Conservation (phyloP, 306 rosid genomes). For the Styphnolobium japonicum region DNA sequence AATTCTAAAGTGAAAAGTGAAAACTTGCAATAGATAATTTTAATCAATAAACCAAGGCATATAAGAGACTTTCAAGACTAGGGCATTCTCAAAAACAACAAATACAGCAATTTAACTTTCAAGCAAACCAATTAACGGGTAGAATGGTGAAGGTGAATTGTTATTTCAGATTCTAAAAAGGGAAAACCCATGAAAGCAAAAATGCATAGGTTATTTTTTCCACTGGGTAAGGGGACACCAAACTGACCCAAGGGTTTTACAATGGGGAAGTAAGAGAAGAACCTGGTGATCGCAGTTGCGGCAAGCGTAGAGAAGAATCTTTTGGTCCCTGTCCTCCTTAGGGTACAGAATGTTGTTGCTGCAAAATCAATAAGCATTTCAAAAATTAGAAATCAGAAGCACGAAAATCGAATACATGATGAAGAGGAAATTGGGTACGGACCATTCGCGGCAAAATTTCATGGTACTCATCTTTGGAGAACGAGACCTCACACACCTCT, state of each 20-base stretch:
- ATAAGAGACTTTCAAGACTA: not conserved
- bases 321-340: conserved; percentile 78
- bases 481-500: not conserved
- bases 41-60: not conserved
- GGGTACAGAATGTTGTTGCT: conserved; percentile 97
- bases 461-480: conserved; percentile 79
- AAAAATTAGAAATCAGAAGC: too few species aligned
- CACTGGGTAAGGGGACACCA: too few species aligned
- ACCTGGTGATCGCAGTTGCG: conserved; percentile 98
- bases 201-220: not conserved
- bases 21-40: too few species aligned
- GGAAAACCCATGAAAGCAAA: not conserved
- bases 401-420: not conserved
- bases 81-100: not conserved
- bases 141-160: not conserved
- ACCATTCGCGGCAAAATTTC: conserved; percentile 99
- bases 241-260: too few species aligned
- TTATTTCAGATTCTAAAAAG: not conserved
- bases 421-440: not conserved
- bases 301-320: conserved; percentile 86
- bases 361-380: not conserved
- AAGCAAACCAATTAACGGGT: not conserved
- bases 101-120: not conserved
- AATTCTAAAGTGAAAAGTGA: not conserved
- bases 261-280: not conserved